phyloP scores from a whole-genome alignment of 2,329 filamentous ascomycete species.

The Parastagonospora avenae region DNA sequence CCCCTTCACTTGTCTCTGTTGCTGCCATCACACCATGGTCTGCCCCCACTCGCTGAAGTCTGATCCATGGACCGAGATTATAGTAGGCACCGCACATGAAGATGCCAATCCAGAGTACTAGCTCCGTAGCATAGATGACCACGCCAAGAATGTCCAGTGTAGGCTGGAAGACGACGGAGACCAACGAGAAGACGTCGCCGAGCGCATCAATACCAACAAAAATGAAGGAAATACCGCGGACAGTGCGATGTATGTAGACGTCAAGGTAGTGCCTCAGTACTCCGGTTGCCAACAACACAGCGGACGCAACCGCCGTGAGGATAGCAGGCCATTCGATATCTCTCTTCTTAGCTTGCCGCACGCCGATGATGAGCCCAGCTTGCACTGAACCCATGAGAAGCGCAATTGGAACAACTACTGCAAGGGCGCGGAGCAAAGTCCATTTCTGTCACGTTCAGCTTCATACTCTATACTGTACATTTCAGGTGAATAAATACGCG shows the following conservation, averaged over 20 bases:
- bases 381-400: conserved; percentile 65
- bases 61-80: conserved; percentile 65
- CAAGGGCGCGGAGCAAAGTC: conserved; percentile 55
- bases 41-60: conserved; percentile 35
- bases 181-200: conserved; percentile 69
- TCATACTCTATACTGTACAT: background rate
- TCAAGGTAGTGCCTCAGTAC: conserved; percentile 73
- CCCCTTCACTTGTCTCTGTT: background rate
- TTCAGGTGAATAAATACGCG: conserved; percentile 25
- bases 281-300: conserved; percentile 66
- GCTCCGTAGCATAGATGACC: conserved; percentile 69
- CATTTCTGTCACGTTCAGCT: conserved; percentile 53
- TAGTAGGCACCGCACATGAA: conserved; percentile 69
- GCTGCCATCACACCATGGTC: background rate
- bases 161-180: conserved; percentile 67
- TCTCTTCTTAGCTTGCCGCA: conserved; percentile 52
- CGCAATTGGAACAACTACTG: conserved; percentile 58
- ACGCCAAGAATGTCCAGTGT: conserved; percentile 65
- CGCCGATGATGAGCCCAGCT: conserved; percentile 62
- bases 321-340: conserved; percentile 65
- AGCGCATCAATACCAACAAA: conserved; percentile 73
- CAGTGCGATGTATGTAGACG: conserved; percentile 68
- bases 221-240: conserved; percentile 72
- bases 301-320: conserved; percentile 70
- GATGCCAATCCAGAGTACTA: conserved; percentile 70